Conservation (phyloP, 192 early-diverging fungal genomes). For the Coemansia sp. region DNA sequence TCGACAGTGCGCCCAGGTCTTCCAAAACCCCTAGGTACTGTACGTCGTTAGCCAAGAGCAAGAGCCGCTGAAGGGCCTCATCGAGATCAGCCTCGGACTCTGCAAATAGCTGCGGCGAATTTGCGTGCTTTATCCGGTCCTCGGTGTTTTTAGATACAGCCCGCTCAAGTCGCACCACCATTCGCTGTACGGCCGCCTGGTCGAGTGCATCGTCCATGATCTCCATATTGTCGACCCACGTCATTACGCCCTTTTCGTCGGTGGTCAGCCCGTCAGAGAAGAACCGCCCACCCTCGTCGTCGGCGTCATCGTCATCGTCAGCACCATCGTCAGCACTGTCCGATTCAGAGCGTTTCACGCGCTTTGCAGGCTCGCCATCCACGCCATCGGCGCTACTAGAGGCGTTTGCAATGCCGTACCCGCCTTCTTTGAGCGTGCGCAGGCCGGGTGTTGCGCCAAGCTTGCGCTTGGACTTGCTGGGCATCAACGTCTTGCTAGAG, state of each 20-base stretch:
- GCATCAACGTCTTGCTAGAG: slow-evolving; percentile 19
- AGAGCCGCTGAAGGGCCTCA: slow-evolving; percentile 78
- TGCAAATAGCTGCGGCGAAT: slow-evolving; percentile 68
- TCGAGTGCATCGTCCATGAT: slow-evolving; percentile 65
- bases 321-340: background rate
- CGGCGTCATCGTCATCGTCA: slow-evolving; percentile 53
- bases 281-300: slow-evolving; percentile 77
- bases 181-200: slow-evolving; percentile 62
- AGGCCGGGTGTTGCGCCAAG: slow-evolving; percentile 33
- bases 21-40: slow-evolving; percentile 71
- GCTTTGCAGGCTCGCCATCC: background rate
- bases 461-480: slow-evolving; percentile 33
- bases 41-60: slow-evolving; percentile 74
- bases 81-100: slow-evolving; percentile 95
- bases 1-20: slow-evolving; percentile 61
- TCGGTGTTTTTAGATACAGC: slow-evolving; percentile 85
- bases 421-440: slow-evolving; percentile 35
- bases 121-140: slow-evolving; percentile 73
- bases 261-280: slow-evolving; percentile 80
- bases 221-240: slow-evolving; percentile 83
- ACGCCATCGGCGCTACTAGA: background rate
- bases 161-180: slow-evolving; percentile 82
- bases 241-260: slow-evolving; percentile 73
- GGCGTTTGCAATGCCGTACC: slow-evolving; percentile 24
- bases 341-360: slow-evolving; percentile 7